phyloP scores from a whole-genome alignment of 768 basidiomycete species.

The Psilocybe cyanescens region DNA sequence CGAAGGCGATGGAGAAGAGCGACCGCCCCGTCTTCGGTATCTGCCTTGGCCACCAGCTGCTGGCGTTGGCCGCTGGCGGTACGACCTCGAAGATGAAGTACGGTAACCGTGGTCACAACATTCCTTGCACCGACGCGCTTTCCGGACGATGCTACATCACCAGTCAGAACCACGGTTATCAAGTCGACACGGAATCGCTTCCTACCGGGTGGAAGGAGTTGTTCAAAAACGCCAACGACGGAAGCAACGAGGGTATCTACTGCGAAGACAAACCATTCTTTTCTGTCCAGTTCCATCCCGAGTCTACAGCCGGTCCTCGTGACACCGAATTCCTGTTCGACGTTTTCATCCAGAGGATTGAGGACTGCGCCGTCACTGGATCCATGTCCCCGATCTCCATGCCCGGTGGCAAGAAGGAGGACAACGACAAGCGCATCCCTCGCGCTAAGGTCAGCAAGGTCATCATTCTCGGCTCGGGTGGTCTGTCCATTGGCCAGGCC shows the following conservation, averaged over 20 bases:
- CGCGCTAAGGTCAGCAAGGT: conserved; percentile 88
- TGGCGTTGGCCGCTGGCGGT: conserved; percentile 94
- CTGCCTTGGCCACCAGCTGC: conserved; percentile 96
- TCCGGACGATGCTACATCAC: conserved; percentile 99
- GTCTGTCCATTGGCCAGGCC: conserved; percentile 97
- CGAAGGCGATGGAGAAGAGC: conserved; percentile 67
- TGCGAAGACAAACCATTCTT: conserved; percentile 93
- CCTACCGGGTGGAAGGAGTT: conserved; percentile 90
- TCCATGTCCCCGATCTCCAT: conserved; percentile 62
- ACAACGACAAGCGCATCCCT: conserved; percentile 76
- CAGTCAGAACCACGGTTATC: conserved; percentile 98
- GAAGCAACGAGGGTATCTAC: conserved; percentile 97
- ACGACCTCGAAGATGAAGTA: conserved; percentile 99
- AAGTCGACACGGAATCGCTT: conserved; percentile 84
- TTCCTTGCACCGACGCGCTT: conserved; percentile 93
- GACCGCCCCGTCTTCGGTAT: conserved; percentile 96
- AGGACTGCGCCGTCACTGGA: conserved; percentile 68
- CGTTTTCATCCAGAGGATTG: conserved; percentile 89
- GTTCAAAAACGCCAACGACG: conserved; percentile 96
- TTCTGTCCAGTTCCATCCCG: conserved; percentile 99
- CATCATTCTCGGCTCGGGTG: conserved; percentile 95
- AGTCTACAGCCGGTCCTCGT: conserved; percentile 75
- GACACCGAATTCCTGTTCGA: conserved; percentile 99
- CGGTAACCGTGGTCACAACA: conserved; percentile 98
- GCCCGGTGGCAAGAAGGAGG: conserved; percentile 81